Evolutionary conservation across 805 yeast genomes (phyloP).

Genomic region (Dipodascopsis uninucleata): DNA sequence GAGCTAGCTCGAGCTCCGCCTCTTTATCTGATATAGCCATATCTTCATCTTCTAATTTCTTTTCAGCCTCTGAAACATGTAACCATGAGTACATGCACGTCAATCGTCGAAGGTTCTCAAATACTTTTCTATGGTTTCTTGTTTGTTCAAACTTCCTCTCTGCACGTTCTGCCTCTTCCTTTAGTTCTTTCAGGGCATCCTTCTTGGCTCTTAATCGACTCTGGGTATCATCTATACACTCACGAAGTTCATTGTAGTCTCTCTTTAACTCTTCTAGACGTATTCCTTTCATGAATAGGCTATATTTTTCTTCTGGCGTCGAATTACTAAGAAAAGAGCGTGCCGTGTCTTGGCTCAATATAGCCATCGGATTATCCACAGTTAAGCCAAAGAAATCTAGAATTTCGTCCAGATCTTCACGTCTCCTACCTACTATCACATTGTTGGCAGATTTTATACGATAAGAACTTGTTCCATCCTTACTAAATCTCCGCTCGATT

Average conservation of each 20-base stretch:
- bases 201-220: conserved; percentile 8
- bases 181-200: conserved; percentile 42
- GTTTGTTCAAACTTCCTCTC: conserved; percentile 27
- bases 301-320: conserved; percentile 66
- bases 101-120: conserved; percentile 8
- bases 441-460: conserved; percentile 52
- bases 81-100: conserved; percentile 26
- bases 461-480: conserved; percentile 53
- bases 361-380: conserved; percentile 86
- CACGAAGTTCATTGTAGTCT: conserved; percentile 41
- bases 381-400: conserved; percentile 69
- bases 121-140: conserved; percentile 13
- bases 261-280: conserved; percentile 56
- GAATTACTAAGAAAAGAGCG: conserved; percentile 80
- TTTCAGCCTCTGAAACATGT: conserved; percentile 9
- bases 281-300: conserved; percentile 77
- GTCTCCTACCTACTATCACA: conserved; percentile 55
- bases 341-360: conserved; percentile 91
- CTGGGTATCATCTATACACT: conserved; percentile 41
- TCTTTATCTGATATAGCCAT: conserved; percentile 24
- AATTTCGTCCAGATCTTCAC: conserved; percentile 62
- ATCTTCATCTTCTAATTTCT: conserved; percentile 3
- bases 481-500: conserved; percentile 62
- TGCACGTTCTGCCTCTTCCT: conserved; percentile 39
- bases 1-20: conserved; percentile 25